Conservation (phyloP, 306 rosid genomes). For the Cucurbita pepo region DNA sequence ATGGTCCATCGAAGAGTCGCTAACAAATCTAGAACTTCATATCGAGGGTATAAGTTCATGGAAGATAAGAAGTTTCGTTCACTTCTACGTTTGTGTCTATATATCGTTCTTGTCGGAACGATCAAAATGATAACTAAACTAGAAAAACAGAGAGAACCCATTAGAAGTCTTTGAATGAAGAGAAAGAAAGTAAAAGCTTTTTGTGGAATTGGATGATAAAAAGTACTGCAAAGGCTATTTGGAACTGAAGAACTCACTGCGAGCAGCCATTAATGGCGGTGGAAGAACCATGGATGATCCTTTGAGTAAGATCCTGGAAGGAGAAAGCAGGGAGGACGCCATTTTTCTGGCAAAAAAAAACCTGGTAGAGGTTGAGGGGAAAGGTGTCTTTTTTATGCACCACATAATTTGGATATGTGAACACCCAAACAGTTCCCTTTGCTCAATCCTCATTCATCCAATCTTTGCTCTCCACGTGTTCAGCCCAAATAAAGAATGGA, state of each 20-base stretch:
- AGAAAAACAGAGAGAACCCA: neutral
- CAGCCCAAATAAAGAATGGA: too few relatives aligned
- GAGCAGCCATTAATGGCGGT: neutral
- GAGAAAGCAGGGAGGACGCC: constrained; percentile 1
- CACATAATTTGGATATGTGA: constrained; percentile 6
- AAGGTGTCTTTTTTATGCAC: neutral
- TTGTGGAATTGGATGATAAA: neutral
- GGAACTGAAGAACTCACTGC: neutral
- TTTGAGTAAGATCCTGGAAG: neutral
- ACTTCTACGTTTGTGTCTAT: too few relatives aligned
- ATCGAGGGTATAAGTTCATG: too few relatives aligned
- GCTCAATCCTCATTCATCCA: neutral
- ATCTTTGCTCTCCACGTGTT: constrained; percentile 10
- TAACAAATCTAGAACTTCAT: neutral
- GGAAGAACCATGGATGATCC: neutral
- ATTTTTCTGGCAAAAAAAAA: neutral
- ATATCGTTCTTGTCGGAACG: too few relatives aligned
- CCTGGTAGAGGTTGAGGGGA: neutral
- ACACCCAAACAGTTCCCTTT: neutral
- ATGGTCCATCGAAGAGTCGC: neutral
- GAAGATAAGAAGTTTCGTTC: too few relatives aligned
- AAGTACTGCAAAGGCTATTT: neutral
- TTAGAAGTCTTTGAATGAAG: neutral
- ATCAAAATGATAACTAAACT: neutral
- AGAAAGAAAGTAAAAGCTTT: neutral